Conservation (phyloP, 2,329 filamentous ascomycete species). For the Decorospora gaudefroyi region DNA sequence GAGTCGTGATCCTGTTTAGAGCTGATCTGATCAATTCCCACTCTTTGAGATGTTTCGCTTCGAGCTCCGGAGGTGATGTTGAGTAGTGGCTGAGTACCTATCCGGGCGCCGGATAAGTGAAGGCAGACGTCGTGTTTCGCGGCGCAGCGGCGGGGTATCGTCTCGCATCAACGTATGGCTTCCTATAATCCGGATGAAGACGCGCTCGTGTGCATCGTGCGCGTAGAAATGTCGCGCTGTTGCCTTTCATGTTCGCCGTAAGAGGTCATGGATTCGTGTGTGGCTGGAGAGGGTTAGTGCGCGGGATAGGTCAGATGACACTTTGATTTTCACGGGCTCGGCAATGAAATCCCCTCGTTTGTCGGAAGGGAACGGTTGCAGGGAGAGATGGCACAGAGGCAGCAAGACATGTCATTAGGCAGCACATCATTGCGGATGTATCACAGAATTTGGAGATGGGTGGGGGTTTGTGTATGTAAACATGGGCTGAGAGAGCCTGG, state of each 20-base stretch:
- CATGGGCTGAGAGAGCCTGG: no score
- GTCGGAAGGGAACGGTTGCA: constrained; percentile 1
- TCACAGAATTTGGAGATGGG: neutral
- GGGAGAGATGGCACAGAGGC: constrained; percentile 1
- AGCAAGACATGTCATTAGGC: constrained; percentile 7
- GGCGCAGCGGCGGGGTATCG: constrained; percentile 16
- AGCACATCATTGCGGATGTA: neutral
- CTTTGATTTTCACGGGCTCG: constrained; percentile 9
- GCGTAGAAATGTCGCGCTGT: constrained; percentile 17
- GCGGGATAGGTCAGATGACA: constrained; percentile 33
- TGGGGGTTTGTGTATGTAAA: no score
- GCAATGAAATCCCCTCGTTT: constrained; percentile 2
- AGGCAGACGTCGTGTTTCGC: constrained; percentile 27
- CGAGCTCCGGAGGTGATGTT: constrained; percentile 10
- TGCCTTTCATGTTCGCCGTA: constrained; percentile 26
- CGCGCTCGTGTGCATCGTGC: constrained; percentile 5
- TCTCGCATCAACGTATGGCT: constrained; percentile 19
- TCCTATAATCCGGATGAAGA: neutral
- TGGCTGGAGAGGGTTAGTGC: constrained; percentile 27
- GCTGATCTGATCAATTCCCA: neutral
- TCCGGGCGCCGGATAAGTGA: constrained; percentile 29
- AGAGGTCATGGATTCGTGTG: constrained; percentile 24
- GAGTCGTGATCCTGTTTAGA: neutral
- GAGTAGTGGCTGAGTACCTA: constrained; percentile 21
- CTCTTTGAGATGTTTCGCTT: constrained; percentile 4